Evolutionary conservation across 108 stramenopile genomes (phyloP), one percentile per base, ranked within the genome.

Genomic region (Nitzschia sp.): DNA sequence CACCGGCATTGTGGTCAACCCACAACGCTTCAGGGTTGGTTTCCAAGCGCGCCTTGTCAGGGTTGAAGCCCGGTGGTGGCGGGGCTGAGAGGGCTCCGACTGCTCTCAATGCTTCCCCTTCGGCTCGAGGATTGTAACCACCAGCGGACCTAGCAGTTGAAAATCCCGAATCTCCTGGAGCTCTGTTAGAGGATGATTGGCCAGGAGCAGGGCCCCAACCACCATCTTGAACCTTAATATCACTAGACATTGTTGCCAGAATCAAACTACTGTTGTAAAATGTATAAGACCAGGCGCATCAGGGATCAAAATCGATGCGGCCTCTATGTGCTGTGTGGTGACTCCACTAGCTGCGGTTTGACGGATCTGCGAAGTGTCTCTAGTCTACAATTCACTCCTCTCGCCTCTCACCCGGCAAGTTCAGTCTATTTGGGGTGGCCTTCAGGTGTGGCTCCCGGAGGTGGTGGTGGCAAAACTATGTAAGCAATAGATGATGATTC

Each of bases 41-140:
- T 22, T 61, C 60, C 22, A 19, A 17, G 29, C 47, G 48, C 1
- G 45, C 16, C 30, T 47, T 50, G 13, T 54, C 53, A 3, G 44
- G 44, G 22, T 33, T 26, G 35, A 69, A 69, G 32, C 69, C 69
- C 2, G 69, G 69, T n/a, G 69, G 69, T 21, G 52, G 31, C 19
- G 69, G 47, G 32, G 58, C 69, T 23, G 53, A 44, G 47, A 68
- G 13, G 21, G 54, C 26, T 38, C 36, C 66, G 13, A 52, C 38
- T 3, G 8, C 19, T 56, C 66, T 16, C 25, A 68, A 27, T 26
- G 66, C 53, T 13, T 36, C 66, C n/a, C 54, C 55, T 45, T 56
- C 54, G 1, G 21, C 38, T 5, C 36, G 11, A 23, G 38, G 19
- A 23, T 61, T 35, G 11, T 61, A 36, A 41, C 16, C 36, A 35